Conservation (phyloP, 768 basidiomycete genomes). For the Tulasnella sp. region DNA sequence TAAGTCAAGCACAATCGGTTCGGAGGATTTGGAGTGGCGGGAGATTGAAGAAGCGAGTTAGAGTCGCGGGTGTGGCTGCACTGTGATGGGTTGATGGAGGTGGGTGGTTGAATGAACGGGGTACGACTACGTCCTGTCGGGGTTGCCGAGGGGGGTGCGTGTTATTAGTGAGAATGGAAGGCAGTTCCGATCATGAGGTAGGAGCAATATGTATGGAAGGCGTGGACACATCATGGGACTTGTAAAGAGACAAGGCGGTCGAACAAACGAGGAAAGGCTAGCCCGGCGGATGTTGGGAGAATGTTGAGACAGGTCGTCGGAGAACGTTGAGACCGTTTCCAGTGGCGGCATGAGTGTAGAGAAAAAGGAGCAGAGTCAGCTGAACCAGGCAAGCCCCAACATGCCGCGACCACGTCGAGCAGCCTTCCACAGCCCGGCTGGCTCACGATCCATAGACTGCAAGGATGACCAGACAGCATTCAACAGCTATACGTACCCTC, state of each 20-base stretch:
- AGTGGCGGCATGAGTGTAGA: conserved; percentile 33
- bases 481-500: neutral
- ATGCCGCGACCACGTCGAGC: neutral
- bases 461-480: neutral
- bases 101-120: conserved; percentile 2
- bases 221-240: conserved; percentile 34
- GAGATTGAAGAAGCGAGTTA: neutral
- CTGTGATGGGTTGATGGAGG: conserved; percentile 3
- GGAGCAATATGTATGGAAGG: conserved; percentile 35
- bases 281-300: neutral
- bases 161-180: conserved; percentile 34
- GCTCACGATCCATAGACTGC: neutral
- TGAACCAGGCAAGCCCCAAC: neutral
- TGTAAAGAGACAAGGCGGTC: conserved; percentile 16
- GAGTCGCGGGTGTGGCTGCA: neutral
- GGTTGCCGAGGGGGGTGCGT: conserved; percentile 34
- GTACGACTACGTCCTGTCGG: conserved; percentile 8
- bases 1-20: conserved; percentile 5
- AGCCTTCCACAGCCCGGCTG: conserved; percentile 26
- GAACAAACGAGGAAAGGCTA: conserved; percentile 27
- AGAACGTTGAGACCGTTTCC: neutral
- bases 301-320: neutral
- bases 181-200: neutral
- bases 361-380: neutral
- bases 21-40: conserved; percentile 2